Percentiles rank a stretch among this genome's conserved stretches.
These are phyloP conservation scores for Fraxinus angustifolia DNA, from an alignment of 305 asterid genomes.

Conservation along the genomic window DNA sequence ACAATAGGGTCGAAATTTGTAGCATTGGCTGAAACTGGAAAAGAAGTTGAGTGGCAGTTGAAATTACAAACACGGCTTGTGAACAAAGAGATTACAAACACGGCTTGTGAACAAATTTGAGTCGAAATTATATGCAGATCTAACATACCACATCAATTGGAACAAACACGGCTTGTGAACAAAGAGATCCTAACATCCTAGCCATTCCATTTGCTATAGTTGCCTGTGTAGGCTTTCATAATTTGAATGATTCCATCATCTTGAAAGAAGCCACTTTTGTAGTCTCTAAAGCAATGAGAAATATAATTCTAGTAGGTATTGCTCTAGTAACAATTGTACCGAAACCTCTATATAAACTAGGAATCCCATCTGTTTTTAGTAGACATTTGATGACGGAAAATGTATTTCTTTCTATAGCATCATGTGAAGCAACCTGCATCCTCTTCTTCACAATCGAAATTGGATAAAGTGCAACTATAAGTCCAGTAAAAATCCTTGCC, in stretches of 20 bases:
- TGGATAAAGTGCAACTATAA: constrained; percentile 87
- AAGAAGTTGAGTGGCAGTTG: no score
- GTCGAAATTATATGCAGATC: not conserved
- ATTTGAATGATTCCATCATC: no score
- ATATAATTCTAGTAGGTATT: constrained; percentile 81
- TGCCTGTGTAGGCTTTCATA: not conserved
- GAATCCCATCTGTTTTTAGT: constrained; percentile 71
- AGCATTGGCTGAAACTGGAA: no score
- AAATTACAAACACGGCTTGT: no score
- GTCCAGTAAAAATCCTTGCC: constrained; percentile 87
- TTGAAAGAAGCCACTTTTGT: constrained; percentile 42
- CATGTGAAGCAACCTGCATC: constrained; percentile 77
- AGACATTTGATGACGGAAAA: constrained; percentile 67
- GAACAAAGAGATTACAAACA: no score
- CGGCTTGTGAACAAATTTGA: no score
- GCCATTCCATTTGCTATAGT: constrained; percentile 39
- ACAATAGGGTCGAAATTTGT: no score
- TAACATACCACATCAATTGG: constrained; percentile 92
- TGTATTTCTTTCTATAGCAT: constrained; percentile 61
- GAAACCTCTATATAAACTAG: constrained; percentile 85
- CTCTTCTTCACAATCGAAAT: constrained; percentile 92
- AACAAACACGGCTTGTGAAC: constrained; percentile 82
- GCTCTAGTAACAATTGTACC: constrained; percentile 90
- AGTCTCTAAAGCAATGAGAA: constrained; percentile 72
- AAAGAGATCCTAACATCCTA: constrained; percentile 60